Evolutionary conservation across 345 rosid genomes (phyloP), one percentile per base, ranked within the genome.

Genomic region (Triadica sebifera): DNA sequence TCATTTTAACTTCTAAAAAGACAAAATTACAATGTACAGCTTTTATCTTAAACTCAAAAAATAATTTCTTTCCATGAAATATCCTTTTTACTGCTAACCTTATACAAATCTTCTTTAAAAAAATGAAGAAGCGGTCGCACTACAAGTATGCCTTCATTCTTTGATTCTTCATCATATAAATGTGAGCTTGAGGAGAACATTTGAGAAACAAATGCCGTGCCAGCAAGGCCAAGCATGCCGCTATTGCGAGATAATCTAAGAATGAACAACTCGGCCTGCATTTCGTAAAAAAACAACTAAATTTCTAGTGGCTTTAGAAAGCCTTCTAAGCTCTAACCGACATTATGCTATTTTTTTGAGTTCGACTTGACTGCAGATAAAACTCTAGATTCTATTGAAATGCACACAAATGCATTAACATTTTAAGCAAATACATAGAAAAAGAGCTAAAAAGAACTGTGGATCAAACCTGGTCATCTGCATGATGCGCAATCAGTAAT

Each of bases 171-270:
- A 37, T 60, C 37, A 63, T 70, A 74, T 63, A 78, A 76, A 80
- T 84, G 80, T 25, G 73, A 6, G 45, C 69, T 49, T 8, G 75
- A 65, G 25, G 87, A 73, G 86, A 87, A 91, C 67, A 92, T 73
- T 81, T 91, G 89, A 11, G 95, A 92, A 78, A 87, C 78, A 76
- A 91, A 86, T 63, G 98, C 89, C 85, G 88, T 94, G 64, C 97
- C 95, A 53, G 96, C 93, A 78, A 94, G 98, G 46, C 97, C 98
- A 78, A 94, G 97, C 72, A 94, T 91, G n/a, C 98, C 94, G 37
- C 97, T 92, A 82, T 84, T 83, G 37, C 98, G 97, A 67, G 98
- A 94, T 80, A 93, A 75, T 85, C 98, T 85, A 56, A 92, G 91
- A 80, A 94, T 78, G 77, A 94, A 91, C 70, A 89, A 78, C 88